These are phyloP conservation scores for Avicennia marina DNA, from an alignment of 257 asterid species.

Conservation along the genomic window DNA sequence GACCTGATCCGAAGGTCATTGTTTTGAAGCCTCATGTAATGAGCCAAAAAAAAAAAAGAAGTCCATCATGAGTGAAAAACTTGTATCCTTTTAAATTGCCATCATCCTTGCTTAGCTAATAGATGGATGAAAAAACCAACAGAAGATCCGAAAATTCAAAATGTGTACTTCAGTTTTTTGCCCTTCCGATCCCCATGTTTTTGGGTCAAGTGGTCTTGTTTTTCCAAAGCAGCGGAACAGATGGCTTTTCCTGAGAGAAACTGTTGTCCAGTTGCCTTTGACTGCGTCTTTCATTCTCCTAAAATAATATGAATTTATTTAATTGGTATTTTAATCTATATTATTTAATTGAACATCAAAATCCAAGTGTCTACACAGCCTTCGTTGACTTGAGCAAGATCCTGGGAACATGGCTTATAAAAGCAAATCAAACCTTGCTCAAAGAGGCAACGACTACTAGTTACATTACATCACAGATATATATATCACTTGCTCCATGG, in stretches of 20 bases:
- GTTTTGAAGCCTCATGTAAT: neutral
- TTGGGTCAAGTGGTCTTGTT: neutral
- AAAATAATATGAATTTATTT: too few species aligned
- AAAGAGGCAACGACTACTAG: slow-evolving; percentile 23
- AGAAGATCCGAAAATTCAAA: neutral
- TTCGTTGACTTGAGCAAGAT: neutral
- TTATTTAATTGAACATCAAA: too few species aligned
- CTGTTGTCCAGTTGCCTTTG: too few species aligned
- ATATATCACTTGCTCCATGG: slow-evolving; percentile 11
- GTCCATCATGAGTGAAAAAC: neutral
- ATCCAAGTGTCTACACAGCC: too few species aligned
- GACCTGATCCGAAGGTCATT: neutral
- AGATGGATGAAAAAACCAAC: slow-evolving; percentile 16
- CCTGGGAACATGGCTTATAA: slow-evolving; percentile 14
- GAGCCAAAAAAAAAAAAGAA: too few species aligned
- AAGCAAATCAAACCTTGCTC: slow-evolving; percentile 3
- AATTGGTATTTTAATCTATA: neutral
- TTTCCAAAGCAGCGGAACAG: slow-evolving; percentile 1
- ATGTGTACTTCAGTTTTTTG: neutral
- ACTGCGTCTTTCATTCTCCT: too few species aligned
- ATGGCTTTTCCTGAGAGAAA: neutral
- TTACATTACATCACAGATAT: slow-evolving; percentile 20
- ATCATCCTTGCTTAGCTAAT: slow-evolving; percentile 1
- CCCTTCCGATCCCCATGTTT: too few species aligned
- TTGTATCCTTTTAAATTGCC: neutral